Conservation (phyloP, 1,139 yeast genomes). For the Blastobotrys indianensis region DNA sequence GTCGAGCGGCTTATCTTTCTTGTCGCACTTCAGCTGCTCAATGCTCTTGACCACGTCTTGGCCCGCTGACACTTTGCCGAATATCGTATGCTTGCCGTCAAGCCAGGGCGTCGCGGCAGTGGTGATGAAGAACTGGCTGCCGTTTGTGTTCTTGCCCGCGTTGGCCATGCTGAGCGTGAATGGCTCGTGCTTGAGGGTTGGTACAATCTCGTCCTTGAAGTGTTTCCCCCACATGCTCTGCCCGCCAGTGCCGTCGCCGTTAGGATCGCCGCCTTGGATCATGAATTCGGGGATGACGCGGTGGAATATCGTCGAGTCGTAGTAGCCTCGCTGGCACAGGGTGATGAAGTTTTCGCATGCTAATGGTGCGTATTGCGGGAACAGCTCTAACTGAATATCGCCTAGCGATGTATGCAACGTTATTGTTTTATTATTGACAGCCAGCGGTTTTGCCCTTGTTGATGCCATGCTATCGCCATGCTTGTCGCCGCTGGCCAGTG, state of each 20-base stretch:
- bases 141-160: constrained; percentile 57
- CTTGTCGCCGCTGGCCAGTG: too few relatives aligned
- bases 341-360: constrained; percentile 43
- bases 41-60: constrained; percentile 34
- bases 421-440: constrained; percentile 9
- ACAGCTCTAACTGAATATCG: constrained; percentile 40
- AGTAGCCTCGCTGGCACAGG: constrained; percentile 38
- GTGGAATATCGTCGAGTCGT: constrained; percentile 42
- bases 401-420: constrained; percentile 44
- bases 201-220: constrained; percentile 43
- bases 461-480: not conserved
- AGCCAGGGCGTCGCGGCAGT: constrained; percentile 41
- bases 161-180: constrained; percentile 55
- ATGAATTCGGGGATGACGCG: constrained; percentile 45
- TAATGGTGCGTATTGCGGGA: constrained; percentile 37
- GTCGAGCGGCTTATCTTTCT: constrained; percentile 32
- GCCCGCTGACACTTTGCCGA: constrained; percentile 47
- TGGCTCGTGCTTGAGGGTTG: constrained; percentile 39
- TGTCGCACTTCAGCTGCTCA: constrained; percentile 28
- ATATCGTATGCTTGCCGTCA: constrained; percentile 55
- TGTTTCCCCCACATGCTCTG: constrained; percentile 39
- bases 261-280: constrained; percentile 52
- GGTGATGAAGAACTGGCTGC: constrained; percentile 59
- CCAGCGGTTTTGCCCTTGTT: not conserved
- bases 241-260: constrained; percentile 48